Conservation (phyloP, 129 eudicot species). For the Centaurea solstitialis region DNA sequence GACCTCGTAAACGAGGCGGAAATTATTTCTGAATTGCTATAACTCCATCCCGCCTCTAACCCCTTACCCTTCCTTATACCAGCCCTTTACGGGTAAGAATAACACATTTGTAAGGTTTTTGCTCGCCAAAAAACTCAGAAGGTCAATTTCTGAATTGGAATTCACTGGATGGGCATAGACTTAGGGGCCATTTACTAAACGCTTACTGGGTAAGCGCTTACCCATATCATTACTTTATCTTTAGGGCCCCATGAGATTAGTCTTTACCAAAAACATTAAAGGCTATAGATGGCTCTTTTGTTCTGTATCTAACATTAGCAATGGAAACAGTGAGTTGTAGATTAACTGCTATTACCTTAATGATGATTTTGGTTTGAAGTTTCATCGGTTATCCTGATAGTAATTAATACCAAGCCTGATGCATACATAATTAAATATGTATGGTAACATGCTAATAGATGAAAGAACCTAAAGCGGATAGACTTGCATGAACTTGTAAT, state of each 20-base stretch:
- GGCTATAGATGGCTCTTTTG: not conserved
- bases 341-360: too few species aligned
- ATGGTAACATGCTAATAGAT: not conserved
- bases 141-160: not conserved
- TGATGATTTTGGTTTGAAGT: not conserved
- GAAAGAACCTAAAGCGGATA: not conserved
- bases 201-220: too few species aligned
- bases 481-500: not conserved
- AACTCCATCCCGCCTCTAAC: too few species aligned
- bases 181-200: too few species aligned
- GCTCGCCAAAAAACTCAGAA: not conserved
- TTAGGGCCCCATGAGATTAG: too few species aligned
- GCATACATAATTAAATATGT: not conserved
- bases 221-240: too few species aligned
- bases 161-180: not conserved
- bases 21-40: too few species aligned
- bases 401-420: not conserved
- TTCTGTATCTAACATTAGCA: not conserved
- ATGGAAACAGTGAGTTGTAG: not conserved
- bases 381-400: not conserved
- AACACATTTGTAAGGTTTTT: not conserved
- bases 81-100: not conserved
- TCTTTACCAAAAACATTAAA: too few species aligned
- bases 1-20: not conserved
- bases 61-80: too few species aligned